phyloP scores from a whole-genome alignment of 2,329 filamentous ascomycete species.

The Pyrenochaeta sp. region DNA sequence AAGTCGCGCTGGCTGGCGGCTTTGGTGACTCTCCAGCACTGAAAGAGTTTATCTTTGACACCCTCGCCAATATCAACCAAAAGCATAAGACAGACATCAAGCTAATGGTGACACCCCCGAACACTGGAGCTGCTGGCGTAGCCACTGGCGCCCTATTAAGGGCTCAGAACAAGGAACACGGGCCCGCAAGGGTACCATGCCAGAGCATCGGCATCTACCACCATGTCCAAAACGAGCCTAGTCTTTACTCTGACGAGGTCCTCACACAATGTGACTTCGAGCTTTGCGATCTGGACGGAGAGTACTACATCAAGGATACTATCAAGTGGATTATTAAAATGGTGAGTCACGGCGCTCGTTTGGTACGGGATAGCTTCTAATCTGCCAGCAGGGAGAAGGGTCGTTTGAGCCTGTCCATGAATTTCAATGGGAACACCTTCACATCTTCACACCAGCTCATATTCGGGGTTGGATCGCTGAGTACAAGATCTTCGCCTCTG shows the following conservation, averaged over 20 bases:
- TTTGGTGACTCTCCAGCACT: conserved; percentile 23
- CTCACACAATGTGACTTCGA: not conserved
- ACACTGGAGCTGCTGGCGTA: conserved; percentile 19
- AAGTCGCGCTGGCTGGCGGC: conserved; percentile 21
- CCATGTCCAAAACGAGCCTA: conserved; percentile 11
- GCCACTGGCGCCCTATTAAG: conserved; percentile 24
- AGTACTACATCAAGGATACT: conserved; percentile 11
- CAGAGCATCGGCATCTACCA: conserved; percentile 19
- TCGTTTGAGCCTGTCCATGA: not conserved
- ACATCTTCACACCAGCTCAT: conserved; percentile 3
- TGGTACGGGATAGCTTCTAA: not conserved
- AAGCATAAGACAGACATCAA: not conserved
- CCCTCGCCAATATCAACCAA: not conserved
- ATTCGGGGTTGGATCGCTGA: conserved; percentile 9
- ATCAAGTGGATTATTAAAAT: conserved; percentile 26
- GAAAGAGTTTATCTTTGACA: not conserved
- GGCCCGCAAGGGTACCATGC: conserved; percentile 13
- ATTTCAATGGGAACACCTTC: conserved; percentile 6
- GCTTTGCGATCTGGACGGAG: not conserved
- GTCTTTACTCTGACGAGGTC: conserved; percentile 3
- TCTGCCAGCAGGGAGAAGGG: not conserved
- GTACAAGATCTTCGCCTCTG: conserved; percentile 15
- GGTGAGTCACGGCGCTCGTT: conserved; percentile 1
- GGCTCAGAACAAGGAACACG: conserved; percentile 18
- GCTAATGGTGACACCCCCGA: not conserved